phyloP scores from a whole-genome alignment of 2,329 filamentous ascomycete species.

The Metarhizium robertsii region DNA sequence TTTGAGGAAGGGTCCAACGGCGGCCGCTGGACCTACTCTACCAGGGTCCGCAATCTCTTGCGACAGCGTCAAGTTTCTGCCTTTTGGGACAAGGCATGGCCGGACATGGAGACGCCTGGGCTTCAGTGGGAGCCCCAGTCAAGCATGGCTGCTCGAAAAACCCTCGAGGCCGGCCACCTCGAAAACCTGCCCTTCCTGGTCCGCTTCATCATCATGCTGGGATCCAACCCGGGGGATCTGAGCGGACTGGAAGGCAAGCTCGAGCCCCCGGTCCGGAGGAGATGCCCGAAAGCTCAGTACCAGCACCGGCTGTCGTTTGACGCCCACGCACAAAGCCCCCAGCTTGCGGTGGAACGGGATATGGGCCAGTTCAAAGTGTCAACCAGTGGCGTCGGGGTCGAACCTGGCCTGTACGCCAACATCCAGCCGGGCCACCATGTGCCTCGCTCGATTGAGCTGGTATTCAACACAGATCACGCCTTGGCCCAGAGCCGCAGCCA shows the following conservation, averaged over 20 bases:
- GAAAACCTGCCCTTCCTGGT: conserved; percentile 28
- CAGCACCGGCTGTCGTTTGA: not conserved
- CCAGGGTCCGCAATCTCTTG: conserved; percentile 34
- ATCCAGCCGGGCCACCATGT: conserved; percentile 2
- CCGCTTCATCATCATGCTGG: conserved; percentile 29
- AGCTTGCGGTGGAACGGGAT: not conserved
- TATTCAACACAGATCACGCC: not conserved
- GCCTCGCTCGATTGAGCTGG: conserved; percentile 3
- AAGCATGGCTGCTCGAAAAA: conserved; percentile 31
- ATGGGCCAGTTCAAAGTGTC: conserved; percentile 1
- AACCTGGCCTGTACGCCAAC: not conserved
- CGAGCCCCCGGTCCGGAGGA: conserved; percentile 7
- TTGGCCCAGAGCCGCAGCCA: not conserved
- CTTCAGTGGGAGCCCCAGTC: conserved; percentile 33
- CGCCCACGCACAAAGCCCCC: not conserved
- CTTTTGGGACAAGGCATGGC: conserved; percentile 28
- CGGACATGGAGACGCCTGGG: conserved; percentile 22
- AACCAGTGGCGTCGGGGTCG: not conserved
- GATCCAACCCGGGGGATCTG: conserved; percentile 11
- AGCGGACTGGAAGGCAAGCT: not conserved
- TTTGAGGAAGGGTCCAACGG: conserved; percentile 32
- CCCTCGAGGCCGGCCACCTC: conserved; percentile 35
- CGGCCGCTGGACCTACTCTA: conserved; percentile 34
- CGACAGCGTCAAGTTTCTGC: conserved; percentile 27
- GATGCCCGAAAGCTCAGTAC: conserved; percentile 4